These are phyloP conservation scores for Metschnikowia aberdeeniae DNA, from an alignment of 805 yeast species.

Conservation along the genomic window DNA sequence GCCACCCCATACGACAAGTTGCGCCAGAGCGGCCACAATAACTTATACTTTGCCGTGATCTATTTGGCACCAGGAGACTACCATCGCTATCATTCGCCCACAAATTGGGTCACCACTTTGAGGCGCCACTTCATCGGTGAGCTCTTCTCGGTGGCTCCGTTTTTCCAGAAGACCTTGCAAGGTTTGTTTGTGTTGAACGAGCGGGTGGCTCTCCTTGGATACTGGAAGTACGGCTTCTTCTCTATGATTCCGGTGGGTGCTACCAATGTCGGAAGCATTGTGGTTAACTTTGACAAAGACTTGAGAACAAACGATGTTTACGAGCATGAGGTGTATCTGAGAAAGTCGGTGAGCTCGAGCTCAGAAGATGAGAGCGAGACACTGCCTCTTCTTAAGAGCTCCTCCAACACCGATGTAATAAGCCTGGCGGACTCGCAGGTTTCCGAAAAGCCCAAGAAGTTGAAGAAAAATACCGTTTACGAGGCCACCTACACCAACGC, in stretches of 20 bases:
- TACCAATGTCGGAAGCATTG: conserved; percentile 94
- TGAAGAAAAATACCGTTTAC: conserved; percentile 76
- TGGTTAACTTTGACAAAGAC: conserved; percentile 86
- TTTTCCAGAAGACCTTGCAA: conserved; percentile 81
- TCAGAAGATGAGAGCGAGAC: conserved; percentile 7
- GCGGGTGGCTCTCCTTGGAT: conserved; percentile 90
- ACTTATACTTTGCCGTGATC: conserved; percentile 82
- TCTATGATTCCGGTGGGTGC: conserved; percentile 99
- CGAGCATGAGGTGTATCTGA: conserved; percentile 43
- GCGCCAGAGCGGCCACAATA: conserved; percentile 40
- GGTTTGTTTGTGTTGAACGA: conserved; percentile 90
- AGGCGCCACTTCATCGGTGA: conserved; percentile 97
- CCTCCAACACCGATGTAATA: conserved; percentile 9
- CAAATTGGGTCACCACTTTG: conserved; percentile 89
- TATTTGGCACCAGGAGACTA: conserved; percentile 98
- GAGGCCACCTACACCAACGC: conserved; percentile 91
- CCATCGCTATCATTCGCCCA: conserved; percentile 94
- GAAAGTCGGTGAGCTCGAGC: conserved; percentile 9
- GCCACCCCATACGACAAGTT: conserved; percentile 31
- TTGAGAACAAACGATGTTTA: conserved; percentile 76
- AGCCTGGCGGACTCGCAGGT: conserved; percentile 3
- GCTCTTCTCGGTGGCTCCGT: conserved; percentile 93
- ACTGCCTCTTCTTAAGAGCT: conserved; percentile 3
- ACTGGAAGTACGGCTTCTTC: conserved; percentile 96
- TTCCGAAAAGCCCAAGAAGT: conserved; percentile 26